Evolutionary conservation across 2,329 filamentous ascomycete genomes (phyloP), one percentile per base, ranked within the genome.

Genomic region (Stagonosporopsis cucurbitacearum): DNA sequence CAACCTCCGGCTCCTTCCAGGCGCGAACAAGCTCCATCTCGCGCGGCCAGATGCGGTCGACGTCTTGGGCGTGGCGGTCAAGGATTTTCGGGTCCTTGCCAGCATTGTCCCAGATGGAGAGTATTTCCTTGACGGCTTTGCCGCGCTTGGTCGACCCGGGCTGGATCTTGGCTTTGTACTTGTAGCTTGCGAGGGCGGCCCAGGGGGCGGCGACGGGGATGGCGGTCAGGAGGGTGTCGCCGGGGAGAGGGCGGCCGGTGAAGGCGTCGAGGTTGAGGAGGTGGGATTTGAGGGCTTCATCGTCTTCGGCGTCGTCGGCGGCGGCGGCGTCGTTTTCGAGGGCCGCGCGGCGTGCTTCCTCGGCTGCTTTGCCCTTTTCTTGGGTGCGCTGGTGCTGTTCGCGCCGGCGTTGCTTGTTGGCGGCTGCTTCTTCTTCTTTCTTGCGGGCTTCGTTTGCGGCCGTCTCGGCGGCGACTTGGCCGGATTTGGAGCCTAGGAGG

Each of bases 101-200:
- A 45, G 87, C 91, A 19, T 81, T 76, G 62, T 88, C 83, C 93
- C 94, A 97, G 57, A 85, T 84, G 44, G 88, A 86, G n/a, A 98
- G 77, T 28, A 98, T 88, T 76, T 98, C 94, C 73, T 91, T 91
- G 43, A 96, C 87, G 0, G 92, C 93, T 74, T 97, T 98, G 9
- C 95, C 94, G 79, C 96, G 96, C 82, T 98, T 99, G 61, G 88
- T 84, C 0, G 87, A 78, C 0, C 95, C 95, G 0, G 95, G 95
- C 77, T 98, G 95, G 66, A 99, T 76, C 80, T 99, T 99, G 50
- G 88, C 91, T 76, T 96, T 96, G 81, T 97, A 98, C 77, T 97
- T 97, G 77, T 89, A 90, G 52, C 84, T 85, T 77, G 81, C 77
- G 50, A 88, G 73, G 0, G 86, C 82, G n/a, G 80, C 78, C 86